phyloP scores from a whole-genome alignment of 2,329 filamentous ascomycete genomes.

The Aspergillus eucalypticola region DNA sequence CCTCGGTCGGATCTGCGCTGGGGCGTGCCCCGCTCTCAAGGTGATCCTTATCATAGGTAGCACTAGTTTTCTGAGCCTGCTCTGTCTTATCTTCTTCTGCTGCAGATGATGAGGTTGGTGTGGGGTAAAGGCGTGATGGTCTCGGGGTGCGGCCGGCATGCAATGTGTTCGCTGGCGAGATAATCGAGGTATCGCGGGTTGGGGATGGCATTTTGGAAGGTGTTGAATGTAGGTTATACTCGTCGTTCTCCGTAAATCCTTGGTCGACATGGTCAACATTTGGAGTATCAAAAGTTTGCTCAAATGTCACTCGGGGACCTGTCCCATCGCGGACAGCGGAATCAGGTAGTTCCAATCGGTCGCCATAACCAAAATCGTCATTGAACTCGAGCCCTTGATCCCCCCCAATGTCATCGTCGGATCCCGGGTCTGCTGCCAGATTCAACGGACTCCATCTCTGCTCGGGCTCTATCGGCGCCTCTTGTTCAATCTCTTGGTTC shows the following conservation, averaged over 20 bases:
- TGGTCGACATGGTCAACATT: conserved; percentile 31
- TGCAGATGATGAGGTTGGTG: conserved; percentile 43
- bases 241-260: conserved; percentile 26
- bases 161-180: conserved; percentile 37
- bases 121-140: conserved; percentile 40
- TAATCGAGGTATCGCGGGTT: conserved; percentile 24
- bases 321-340: conserved; percentile 14
- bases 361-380: conserved; percentile 24
- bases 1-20: conserved; percentile 40
- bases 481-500: conserved; percentile 6
- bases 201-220: conserved; percentile 39
- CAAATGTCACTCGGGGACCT: conserved; percentile 21
- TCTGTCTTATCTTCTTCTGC: conserved; percentile 37
- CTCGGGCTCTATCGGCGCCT: conserved; percentile 13
- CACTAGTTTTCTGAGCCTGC: conserved; percentile 13
- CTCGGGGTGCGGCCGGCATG: conserved; percentile 36
- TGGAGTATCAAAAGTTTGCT: conserved; percentile 33
- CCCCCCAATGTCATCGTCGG: conserved; percentile 25
- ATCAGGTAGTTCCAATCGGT: conserved; percentile 14
- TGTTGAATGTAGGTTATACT: conserved; percentile 34
- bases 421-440: conserved; percentile 30
- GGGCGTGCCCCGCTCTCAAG: conserved; percentile 4
- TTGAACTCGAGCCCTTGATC: conserved; percentile 18
- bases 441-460: conserved; percentile 30
- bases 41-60: background rate